Evolutionary conservation across 805 yeast genomes (phyloP), one percentile per base, ranked within the genome.

Genomic region (Pichia ethanolica): DNA sequence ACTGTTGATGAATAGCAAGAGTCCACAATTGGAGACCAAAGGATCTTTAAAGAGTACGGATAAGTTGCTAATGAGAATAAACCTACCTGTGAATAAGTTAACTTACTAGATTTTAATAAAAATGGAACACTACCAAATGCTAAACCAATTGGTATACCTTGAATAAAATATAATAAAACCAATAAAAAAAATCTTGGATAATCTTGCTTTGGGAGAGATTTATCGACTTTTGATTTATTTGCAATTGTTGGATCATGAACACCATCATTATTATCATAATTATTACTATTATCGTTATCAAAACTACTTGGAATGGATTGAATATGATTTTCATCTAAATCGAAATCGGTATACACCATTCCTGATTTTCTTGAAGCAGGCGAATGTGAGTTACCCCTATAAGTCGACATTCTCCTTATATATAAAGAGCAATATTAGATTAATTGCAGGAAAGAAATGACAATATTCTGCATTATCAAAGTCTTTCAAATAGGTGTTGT

Each of bases 21-120:
- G 64, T 93, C 99, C 9, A 93, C 97, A 14, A 93, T 77, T 0
- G 99, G 99, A 12, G 96, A 86, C 98, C 99, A 93, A 42, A 91
- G 67, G 50, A 93, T 75, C 65, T 93, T 93, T 56, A 93, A 70
- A 8, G 96, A 86, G 68, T 93, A 93, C 2, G 99, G 99, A 61
- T 93, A 93, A 4, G 97, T 82, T 0, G 98, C 97, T 54, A 93
- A 71, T 3, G 96, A 80, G 64, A 93, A 93, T 3, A 90, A 62
- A 1, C 98, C 99, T 7, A 93, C 86, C 59, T 90, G 95, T 0
- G 96, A 81, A 62, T 87, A 93, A 11, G 89, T 77, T 13, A 91
- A 74, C 50, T 85, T 81, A 35, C 69, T 70, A 5, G 91, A 78
- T 63, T 93, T 93, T 50, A 93, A 73, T 20, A 93, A 69, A 60